Conservation (phyloP, 805 yeast species). For the Cyberlindnera saturnus region DNA sequence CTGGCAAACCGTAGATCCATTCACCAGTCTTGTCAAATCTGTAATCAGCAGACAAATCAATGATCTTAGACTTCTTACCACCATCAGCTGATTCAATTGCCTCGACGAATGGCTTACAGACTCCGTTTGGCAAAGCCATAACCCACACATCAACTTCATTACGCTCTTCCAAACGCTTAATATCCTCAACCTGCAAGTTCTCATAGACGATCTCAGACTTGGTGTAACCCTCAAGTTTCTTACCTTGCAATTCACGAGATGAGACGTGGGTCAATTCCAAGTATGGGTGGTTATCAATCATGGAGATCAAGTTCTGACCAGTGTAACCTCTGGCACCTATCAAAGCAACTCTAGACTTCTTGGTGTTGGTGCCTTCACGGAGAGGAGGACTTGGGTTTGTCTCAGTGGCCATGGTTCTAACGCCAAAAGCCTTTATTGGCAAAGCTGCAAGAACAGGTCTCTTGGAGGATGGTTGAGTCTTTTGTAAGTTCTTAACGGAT, state of each 20-base stretch:
- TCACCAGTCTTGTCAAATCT: conserved; percentile 83
- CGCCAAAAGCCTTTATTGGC: conserved; percentile 19
- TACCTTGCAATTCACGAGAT: conserved; percentile 89
- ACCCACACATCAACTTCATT: conserved; percentile 93
- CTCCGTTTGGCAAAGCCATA: conserved; percentile 98
- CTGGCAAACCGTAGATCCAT: conserved; percentile 97
- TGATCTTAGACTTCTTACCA: conserved; percentile 69
- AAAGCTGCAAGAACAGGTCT: conserved; percentile 21
- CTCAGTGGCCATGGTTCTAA: conserved; percentile 29
- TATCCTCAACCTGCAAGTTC: conserved; percentile 83
- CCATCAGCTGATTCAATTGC: conserved; percentile 63
- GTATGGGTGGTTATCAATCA: conserved; percentile 83
- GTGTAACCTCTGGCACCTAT: conserved; percentile 99
- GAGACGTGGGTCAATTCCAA: conserved; percentile 90
- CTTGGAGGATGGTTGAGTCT: conserved; percentile 10
- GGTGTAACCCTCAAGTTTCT: conserved; percentile 79
- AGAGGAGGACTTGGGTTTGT: conserved; percentile 70
- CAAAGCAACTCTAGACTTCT: conserved; percentile 73
- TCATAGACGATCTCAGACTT: conserved; percentile 76
- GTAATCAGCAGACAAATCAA: conserved; percentile 94
- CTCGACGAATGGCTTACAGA: conserved; percentile 81
- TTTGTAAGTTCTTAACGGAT: conserved; percentile 11
- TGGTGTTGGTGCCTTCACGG: conserved; percentile 53
- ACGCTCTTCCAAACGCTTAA: conserved; percentile 66
- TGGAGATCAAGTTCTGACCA: conserved; percentile 84